Evolutionary conservation across 2,329 filamentous ascomycete species (phyloP).

Genomic region (Botrytis fabae): DNA sequence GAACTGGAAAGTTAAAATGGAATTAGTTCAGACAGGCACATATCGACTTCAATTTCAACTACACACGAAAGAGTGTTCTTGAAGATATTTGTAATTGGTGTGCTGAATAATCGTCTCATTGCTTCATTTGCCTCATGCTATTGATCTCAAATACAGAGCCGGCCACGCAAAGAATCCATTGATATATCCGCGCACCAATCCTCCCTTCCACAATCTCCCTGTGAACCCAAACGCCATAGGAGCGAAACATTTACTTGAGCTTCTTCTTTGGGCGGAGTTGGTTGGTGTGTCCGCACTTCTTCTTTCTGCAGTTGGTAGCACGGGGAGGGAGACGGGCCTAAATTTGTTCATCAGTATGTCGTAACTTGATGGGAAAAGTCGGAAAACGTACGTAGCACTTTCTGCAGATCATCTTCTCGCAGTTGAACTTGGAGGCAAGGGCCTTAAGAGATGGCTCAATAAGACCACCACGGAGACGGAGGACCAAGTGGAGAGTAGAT

Average conservation of each 20-base stretch:
- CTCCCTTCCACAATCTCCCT: slow-evolving; percentile 23
- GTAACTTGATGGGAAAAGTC: neutral
- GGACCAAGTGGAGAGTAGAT: slow-evolving; percentile 96
- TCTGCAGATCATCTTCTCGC: slow-evolving; percentile 99
- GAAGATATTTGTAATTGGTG: slow-evolving; percentile 18
- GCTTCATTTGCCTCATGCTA: slow-evolving; percentile 26
- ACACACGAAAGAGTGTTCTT: neutral
- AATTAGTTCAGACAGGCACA: neutral
- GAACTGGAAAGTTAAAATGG: neutral
- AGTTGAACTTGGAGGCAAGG: slow-evolving; percentile 99
- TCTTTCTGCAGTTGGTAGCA: slow-evolving; percentile 99
- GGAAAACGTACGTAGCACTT: slow-evolving; percentile 90
- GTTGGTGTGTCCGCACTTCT: slow-evolving; percentile 99
- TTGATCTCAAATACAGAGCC: slow-evolving; percentile 24
- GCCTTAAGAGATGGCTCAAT: slow-evolving; percentile 99
- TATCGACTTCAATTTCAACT: neutral
- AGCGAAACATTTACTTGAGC: slow-evolving; percentile 76
- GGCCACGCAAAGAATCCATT: slow-evolving; percentile 34
- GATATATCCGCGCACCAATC: slow-evolving; percentile 20
- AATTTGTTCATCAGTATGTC: slow-evolving; percentile 32
- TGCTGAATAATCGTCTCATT: slow-evolving; percentile 28
- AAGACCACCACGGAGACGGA: slow-evolving; percentile 98
- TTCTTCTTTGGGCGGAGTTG: slow-evolving; percentile 99
- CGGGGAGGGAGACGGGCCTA: slow-evolving; percentile 86
- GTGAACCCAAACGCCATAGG: slow-evolving; percentile 37